Conservation (phyloP, 139 green algal species). For the Tetradesmus lagerheimii region DNA sequence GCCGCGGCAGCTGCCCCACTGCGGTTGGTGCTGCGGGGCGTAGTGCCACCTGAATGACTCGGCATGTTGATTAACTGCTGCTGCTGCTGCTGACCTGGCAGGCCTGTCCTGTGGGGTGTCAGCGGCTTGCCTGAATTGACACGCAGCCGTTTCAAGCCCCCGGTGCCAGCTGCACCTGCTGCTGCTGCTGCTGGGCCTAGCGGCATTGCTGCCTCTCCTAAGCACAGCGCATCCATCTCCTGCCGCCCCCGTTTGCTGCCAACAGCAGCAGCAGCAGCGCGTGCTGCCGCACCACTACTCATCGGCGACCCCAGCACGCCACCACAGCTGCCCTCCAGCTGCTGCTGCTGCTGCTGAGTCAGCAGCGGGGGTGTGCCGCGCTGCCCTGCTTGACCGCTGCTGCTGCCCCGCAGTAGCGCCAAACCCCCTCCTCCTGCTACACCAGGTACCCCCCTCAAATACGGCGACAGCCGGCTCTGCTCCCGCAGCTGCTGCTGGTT, state of each 20-base stretch:
- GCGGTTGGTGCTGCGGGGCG: slow-evolving; percentile 13
- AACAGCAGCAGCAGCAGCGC: not conserved
- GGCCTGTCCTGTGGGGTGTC: not conserved
- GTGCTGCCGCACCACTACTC: not conserved
- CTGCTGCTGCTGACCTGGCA: slow-evolving; percentile 22
- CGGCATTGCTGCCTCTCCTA: slow-evolving; percentile 10
- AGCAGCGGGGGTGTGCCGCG: slow-evolving; percentile 2
- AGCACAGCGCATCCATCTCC: slow-evolving; percentile 33
- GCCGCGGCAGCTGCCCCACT: not conserved
- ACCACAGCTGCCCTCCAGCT: not conserved
- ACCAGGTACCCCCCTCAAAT: not conserved
- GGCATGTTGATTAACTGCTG: not conserved
- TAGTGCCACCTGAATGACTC: not conserved
- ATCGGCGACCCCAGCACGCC: not conserved
- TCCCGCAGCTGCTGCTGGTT: slow-evolving; percentile 11
- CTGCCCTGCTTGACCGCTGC: slow-evolving; percentile 7
- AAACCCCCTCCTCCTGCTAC: not conserved
- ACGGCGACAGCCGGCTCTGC: not conserved
- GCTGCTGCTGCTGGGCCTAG: not conserved
- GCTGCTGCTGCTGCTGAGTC: slow-evolving; percentile 10
- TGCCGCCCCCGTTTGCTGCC: slow-evolving; percentile 2
- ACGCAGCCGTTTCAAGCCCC: not conserved
- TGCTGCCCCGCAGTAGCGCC: not conserved
- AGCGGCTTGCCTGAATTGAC: not conserved
- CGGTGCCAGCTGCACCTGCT: not conserved